Conservation (phyloP, 306 rosid genomes). For the Lupinus albus region DNA sequence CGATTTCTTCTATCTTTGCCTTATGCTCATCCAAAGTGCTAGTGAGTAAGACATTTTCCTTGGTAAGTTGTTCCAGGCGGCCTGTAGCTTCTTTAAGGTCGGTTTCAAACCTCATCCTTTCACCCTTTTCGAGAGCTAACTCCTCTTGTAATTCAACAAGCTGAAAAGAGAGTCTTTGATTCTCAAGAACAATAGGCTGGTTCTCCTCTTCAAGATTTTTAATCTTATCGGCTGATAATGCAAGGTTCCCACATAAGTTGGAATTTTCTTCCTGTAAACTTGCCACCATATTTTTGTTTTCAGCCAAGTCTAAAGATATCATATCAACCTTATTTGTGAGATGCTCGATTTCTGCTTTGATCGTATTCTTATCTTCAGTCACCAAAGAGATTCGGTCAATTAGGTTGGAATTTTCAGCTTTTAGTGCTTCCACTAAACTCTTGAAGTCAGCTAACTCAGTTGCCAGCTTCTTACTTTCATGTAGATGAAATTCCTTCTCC, state of each 20-base stretch:
- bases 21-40: conserved; percentile 60
- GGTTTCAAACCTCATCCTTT: conserved; percentile 53
- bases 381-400: conserved; percentile 52
- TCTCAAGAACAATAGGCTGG: conserved; percentile 53
- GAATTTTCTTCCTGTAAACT: conserved; percentile 59
- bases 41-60: conserved; percentile 62
- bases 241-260: conserved; percentile 56
- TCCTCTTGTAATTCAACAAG: conserved; percentile 57
- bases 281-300: conserved; percentile 54
- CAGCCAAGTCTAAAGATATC: conserved; percentile 53
- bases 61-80: conserved; percentile 63
- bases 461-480: conserved; percentile 64
- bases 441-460: conserved; percentile 55
- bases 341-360: conserved; percentile 57
- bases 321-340: conserved; percentile 57
- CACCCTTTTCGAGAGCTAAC: conserved; percentile 56
- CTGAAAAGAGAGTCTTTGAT: conserved; percentile 56
- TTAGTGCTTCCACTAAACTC: conserved; percentile 53
- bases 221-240: conserved; percentile 55
- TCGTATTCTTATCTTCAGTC: conserved; percentile 57
- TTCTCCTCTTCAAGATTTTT: conserved; percentile 62
- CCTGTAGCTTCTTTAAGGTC: conserved; percentile 54
- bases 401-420: conserved; percentile 62
- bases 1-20: conserved; percentile 56
- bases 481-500: conserved; percentile 56